Base-by-base conservation (phyloP, 2,329 filamentous ascomycete species). In the Talaromyces funiculosus region DNA sequence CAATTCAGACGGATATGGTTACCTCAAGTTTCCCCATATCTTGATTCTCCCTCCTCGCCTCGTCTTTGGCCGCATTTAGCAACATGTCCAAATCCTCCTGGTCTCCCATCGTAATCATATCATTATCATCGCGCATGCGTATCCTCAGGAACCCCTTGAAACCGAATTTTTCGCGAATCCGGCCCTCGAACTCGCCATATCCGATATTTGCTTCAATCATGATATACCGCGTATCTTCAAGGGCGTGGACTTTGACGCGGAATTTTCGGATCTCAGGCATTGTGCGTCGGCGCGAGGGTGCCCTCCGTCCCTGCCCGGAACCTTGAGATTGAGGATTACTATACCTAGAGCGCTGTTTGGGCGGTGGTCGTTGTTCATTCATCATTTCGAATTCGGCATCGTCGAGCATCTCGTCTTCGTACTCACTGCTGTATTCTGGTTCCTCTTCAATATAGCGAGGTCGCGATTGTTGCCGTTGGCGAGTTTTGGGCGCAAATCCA, bases 21-120 rank as follows among this genome's bases (percentile, higher is more conserved):
- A 97, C 91, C 85, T 97, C 94, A 86, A 97, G 86, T 83, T 96
- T 97, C 57, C 90, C 92, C 80, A 92, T 89, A 64, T 96, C 92
- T 64, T 83, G 81, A 68, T 86, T 84, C 71, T 93, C 88, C 73
- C 84, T 89, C 76, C 81, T 85, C 53, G 89, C 92, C 62, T 80
- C 78, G 54, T 83, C 83, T 73, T 86, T 90, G 6, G 87, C 86
- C 51, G 80, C 83, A 73, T 84, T 83, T 58, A 97, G 82, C 29
- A 90, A 86, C 86, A 97, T 90, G 55, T 97, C 92, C 64, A 97
- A 77, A 77, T 99, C 94, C 70, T 99, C 94, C 74, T 97, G 90
- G 73, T 99, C 94, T 31, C 89, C 92, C 85, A 99, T 88, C 33
- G 93, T 97, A 70, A 99, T 95, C 89, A 97, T 93, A 70, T 97